phyloP scores from a whole-genome alignment of 2,329 filamentous ascomycete genomes.

The Nemania sp. region DNA sequence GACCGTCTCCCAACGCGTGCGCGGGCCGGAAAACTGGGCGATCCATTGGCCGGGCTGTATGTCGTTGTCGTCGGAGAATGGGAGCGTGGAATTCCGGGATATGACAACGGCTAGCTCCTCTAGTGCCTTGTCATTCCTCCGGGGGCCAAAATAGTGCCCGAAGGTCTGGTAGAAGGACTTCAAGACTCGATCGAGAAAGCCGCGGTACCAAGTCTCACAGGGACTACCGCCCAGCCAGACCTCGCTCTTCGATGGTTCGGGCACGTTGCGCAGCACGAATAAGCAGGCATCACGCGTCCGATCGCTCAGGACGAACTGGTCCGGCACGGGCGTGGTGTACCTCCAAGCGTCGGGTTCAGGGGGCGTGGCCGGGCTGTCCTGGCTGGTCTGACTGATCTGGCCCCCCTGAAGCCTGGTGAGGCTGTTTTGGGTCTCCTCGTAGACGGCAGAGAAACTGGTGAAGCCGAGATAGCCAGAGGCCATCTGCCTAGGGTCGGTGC shows the following conservation, averaged over 20 bases:
- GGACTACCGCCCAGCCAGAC: constrained; percentile 29
- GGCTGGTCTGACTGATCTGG: too few relatives aligned
- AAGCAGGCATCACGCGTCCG: constrained; percentile 44
- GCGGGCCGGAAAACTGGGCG: constrained; percentile 43
- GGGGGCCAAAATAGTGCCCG: constrained; percentile 34
- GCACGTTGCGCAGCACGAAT: constrained; percentile 44
- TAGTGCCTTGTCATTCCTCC: constrained; percentile 34
- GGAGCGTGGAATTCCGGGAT: constrained; percentile 44
- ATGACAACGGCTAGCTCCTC: constrained; percentile 43
- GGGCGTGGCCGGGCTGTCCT: constrained; percentile 16
- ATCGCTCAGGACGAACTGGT: constrained; percentile 25
- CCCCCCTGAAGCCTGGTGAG: constrained; percentile 42
- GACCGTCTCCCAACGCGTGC: constrained; percentile 49
- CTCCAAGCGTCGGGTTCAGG: constrained; percentile 5
- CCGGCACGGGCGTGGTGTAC: constrained; percentile 8
- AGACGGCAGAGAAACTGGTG: constrained; percentile 48
- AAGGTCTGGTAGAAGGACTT: constrained; percentile 41
- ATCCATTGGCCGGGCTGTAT: constrained; percentile 44
- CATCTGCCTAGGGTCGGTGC: constrained; percentile 22
- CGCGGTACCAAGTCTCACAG: constrained; percentile 41
- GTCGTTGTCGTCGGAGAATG: constrained; percentile 43
- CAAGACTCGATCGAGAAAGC: constrained; percentile 37
- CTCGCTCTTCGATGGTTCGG: constrained; percentile 31
- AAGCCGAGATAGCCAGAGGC: constrained; percentile 48
- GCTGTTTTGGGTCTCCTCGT: constrained; percentile 47